Evolutionary conservation across 2,329 filamentous ascomycete species (phyloP).

Genomic region (Exophiala dermatitidis): DNA sequence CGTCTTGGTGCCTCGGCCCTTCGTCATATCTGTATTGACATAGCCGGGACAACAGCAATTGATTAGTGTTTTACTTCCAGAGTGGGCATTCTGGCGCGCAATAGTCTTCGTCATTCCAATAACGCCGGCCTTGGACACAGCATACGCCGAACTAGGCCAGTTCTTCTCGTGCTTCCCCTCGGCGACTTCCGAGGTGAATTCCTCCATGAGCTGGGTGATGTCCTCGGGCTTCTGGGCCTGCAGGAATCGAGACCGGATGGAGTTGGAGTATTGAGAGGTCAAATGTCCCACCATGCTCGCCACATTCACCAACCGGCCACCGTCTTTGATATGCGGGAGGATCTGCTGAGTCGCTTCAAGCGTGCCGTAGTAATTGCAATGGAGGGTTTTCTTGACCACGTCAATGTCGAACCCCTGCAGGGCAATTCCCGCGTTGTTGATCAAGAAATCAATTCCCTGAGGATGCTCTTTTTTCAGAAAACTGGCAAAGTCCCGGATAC

Average conservation of each 20-base stretch:
- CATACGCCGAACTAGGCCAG: constrained; percentile 47
- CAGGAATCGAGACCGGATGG: constrained; percentile 40
- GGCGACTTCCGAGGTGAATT: constrained; percentile 43
- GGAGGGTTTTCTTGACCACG: constrained; percentile 44
- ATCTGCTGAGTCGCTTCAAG: constrained; percentile 41
- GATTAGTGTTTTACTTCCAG: constrained; percentile 32
- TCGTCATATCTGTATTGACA: constrained; percentile 44
- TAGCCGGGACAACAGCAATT: constrained; percentile 41
- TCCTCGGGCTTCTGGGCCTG: constrained; percentile 36
- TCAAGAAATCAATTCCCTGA: constrained; percentile 46
- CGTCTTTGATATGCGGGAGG: constrained; percentile 41
- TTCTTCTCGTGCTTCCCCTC: constrained; percentile 41
- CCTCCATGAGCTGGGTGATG: constrained; percentile 44
- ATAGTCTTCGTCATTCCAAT: constrained; percentile 38
- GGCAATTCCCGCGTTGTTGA: constrained; percentile 50
- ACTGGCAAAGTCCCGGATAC: constrained; percentile 39
- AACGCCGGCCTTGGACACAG: constrained; percentile 41
- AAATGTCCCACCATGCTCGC: constrained; percentile 42
- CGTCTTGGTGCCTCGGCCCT: constrained; percentile 35
- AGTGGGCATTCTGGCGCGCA: constrained; percentile 32
- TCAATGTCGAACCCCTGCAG: constrained; percentile 42
- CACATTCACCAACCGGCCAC: constrained; percentile 46
- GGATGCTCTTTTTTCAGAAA: constrained; percentile 41
- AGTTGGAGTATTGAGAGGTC: constrained; percentile 40
- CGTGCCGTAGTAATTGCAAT: constrained; percentile 49